Evolutionary conservation across 345 rosid genomes (phyloP), one percentile per base, ranked within the genome.

Genomic region (Syzygium grande): DNA sequence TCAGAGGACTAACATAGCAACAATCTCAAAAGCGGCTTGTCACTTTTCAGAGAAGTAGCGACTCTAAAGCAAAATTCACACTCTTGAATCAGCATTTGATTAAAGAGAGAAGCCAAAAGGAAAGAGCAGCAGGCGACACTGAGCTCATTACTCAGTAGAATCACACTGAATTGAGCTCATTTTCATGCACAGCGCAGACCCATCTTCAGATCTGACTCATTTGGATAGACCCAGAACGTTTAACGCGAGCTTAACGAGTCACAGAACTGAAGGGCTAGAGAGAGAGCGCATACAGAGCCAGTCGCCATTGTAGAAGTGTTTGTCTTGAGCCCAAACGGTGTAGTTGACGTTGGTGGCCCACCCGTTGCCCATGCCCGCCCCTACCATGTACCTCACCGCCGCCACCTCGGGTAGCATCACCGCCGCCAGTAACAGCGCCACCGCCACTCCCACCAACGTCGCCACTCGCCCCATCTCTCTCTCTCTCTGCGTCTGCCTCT

Each of bases 301-400:
- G 88, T 97, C 99, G 13, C 95, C 99, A 91, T 94, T 92, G 92
- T 95, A 94, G 90, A 97, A 97, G 73, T 96, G 97, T 89, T 93
- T 96, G 90, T 80, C 94, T 78, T 94, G 89, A 89, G 98, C 96
- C 99, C 99, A 97, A 53, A 92, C 49, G 78, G 97, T 96, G 90
- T 95, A 96, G 92, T 96, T 97, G n/a, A 95, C 89, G 89, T 93
- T 93, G 52, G 88, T 88, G 83, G 91, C 91, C 99, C 99, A 97
- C 16, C 92, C 25, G 49, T 38, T 38, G 49, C 83, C 94, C 89
- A 88, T 89, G 91, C 90, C 94, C 19, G 84, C 85, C 30, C 99
- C 99, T 1, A 96, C 98, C n/a, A 86, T 94, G 89, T 87, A 96
- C 90, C 88, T 94, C 29, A 91, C 86, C 83, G 89, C 87, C 87